Evolutionary conservation across 768 basidiomycete species (phyloP), one percentile per base, ranked within the genome.

Genomic region (Lactarius sanguifluus): DNA sequence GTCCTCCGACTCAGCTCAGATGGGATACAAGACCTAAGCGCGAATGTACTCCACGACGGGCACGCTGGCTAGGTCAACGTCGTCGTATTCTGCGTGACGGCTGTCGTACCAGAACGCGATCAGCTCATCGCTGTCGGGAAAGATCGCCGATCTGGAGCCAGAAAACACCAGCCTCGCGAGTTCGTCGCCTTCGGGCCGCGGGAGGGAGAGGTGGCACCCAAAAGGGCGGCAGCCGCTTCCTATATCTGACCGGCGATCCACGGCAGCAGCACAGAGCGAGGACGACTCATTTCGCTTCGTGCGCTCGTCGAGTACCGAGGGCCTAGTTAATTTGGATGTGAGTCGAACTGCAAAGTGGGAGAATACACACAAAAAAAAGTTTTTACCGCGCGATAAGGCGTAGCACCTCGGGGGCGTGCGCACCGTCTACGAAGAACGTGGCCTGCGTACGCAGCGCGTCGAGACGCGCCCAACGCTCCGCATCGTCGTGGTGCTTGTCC

Each of bases 101-200:
- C 58, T 56, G 47, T 70, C 69, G 40, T 69, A 70, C 69, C 69
- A 70, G 43, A 70, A 64, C 1, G 68, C 69, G 47, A 70, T 52
- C 23, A 70, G 61, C 32, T 70, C 69, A 15, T 70, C 69, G 28
- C 52, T 55, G 7, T 69, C 43, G 16, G 69, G 67, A 58, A 70
- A 70, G 12, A 55, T 10, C 23, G 50, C 41, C 32, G 69, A 70
- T 62, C 68, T 63, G 5, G 54, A 18, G 16, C 61, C 69, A 20
- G 69, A 70, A 57, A 65, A 70, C 6, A 69, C 62, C 20, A 64
- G 28, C 10, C 69, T 45, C 28, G 63, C 69, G 41, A 70, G 54
- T 47, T 70, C 69, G 47, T 69, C 55, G 12, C 62, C 62, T 16
- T 65, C 64, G 16, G 54, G 41, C 10, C 64, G 57, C 0, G 60